Percentiles rank a stretch among this genome's conserved stretches.
Evolutionary conservation across 768 basidiomycete species (phyloP).

Genomic region (Panaeolus cyanescens): DNA sequence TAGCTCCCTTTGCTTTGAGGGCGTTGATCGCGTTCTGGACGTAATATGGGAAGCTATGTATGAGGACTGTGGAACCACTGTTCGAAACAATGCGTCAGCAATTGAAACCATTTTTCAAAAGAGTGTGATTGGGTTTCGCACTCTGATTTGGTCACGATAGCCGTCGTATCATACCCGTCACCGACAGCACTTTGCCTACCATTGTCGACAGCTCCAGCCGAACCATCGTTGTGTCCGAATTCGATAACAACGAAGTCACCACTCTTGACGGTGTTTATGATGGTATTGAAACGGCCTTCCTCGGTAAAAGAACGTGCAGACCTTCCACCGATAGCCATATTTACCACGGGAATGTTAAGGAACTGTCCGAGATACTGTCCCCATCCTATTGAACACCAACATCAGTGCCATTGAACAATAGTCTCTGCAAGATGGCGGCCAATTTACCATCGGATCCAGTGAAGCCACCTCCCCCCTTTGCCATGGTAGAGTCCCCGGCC

Average conservation of each 20-base stretch:
- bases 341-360: slow-evolving; percentile 44
- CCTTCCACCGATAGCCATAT: slow-evolving; percentile 46
- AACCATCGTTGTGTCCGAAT: slow-evolving; percentile 5
- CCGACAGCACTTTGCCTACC: slow-evolving; percentile 40
- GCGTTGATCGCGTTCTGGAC: slow-evolving; percentile 43
- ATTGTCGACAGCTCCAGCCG: not conserved
- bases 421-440: not conserved
- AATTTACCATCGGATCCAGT: slow-evolving; percentile 31
- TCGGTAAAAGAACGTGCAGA: slow-evolving; percentile 50
- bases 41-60: slow-evolving; percentile 49
- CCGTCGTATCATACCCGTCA: slow-evolving; percentile 31
- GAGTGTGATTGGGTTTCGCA: not conserved
- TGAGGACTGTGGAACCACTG: slow-evolving; percentile 39
- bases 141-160: not conserved
- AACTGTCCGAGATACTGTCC: slow-evolving; percentile 44
- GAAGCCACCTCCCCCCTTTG: slow-evolving; percentile 36
- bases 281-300: slow-evolving; percentile 46
- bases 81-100: not conserved
- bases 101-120: not conserved
- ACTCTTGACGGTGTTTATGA: slow-evolving; percentile 29
- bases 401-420: not conserved
- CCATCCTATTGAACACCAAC: slow-evolving; percentile 35
- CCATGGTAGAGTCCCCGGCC: slow-evolving; percentile 50
- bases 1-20: slow-evolving; percentile 47
- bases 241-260: slow-evolving; percentile 5